Percentiles rank a stretch among this genome's conserved stretches.
Evolutionary conservation across 148 eudicot species (phyloP).

Genomic region (Persicaria tinctoria): DNA sequence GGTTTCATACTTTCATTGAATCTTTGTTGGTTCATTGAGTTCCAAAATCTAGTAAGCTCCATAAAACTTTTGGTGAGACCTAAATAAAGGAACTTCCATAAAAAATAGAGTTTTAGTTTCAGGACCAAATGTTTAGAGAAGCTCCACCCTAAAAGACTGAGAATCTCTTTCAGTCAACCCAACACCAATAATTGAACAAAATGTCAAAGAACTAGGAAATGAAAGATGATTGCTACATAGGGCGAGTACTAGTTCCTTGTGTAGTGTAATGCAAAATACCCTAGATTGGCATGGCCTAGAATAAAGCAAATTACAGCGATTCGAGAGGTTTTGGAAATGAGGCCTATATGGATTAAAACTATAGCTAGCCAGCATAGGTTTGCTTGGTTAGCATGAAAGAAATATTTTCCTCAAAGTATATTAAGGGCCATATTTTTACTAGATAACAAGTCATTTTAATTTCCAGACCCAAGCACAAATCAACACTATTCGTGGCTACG

Average conservation of each 20-base stretch:
- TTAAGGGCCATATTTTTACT: no score
- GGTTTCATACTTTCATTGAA: background rate
- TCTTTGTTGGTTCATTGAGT: background rate
- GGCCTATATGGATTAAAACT: background rate
- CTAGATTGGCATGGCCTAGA: background rate
- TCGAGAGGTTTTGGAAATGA: background rate
- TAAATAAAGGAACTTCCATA: background rate
- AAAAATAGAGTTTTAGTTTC: background rate
- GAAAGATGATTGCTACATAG: no score
- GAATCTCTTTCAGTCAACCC: background rate
- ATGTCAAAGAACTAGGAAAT: background rate
- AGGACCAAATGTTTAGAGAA: background rate
- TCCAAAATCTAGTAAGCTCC: background rate
- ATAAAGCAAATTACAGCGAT: background rate
- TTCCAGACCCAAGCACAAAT: no score
- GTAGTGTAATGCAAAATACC: background rate
- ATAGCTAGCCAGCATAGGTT: background rate
- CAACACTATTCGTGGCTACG: no score
- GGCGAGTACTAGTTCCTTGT: no score
- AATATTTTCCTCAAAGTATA: no score
- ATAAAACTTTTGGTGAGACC: background rate
- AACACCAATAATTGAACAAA: background rate
- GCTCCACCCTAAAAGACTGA: background rate
- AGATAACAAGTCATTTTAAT: no score
- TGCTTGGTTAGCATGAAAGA: no score